Evolutionary conservation across 495 filamentous ascomycete genomes (phyloP).

Genomic region (Neurospora sp.): DNA sequence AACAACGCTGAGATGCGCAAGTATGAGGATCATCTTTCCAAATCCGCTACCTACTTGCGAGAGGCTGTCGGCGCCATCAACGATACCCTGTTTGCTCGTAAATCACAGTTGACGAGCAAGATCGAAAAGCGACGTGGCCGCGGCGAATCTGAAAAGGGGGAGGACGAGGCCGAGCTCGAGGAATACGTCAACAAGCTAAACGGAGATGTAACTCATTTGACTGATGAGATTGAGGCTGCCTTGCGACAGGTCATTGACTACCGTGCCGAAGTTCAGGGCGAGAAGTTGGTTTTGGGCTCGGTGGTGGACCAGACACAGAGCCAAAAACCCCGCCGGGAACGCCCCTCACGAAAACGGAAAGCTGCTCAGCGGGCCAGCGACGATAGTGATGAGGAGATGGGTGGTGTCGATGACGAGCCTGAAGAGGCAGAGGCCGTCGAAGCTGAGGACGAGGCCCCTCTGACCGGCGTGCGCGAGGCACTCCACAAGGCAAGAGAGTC

Average conservation of each 20-base stretch:
- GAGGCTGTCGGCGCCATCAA: constrained; percentile 42
- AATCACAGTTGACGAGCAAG: constrained; percentile 31
- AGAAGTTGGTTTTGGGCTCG: constrained; percentile 25
- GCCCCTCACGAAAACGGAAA: not conserved
- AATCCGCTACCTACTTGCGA: constrained; percentile 25
- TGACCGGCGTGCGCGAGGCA: constrained; percentile 21
- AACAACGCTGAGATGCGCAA: constrained; percentile 20
- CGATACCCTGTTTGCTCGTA: constrained; percentile 37
- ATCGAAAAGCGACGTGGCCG: constrained; percentile 23
- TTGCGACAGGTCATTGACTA: constrained; percentile 36
- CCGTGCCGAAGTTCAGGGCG: constrained; percentile 37
- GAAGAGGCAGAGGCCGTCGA: constrained; percentile 13
- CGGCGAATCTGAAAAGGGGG: constrained; percentile 27
- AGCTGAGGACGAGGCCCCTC: constrained; percentile 7
- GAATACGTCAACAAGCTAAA: constrained; percentile 26
- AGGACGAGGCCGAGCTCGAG: constrained; percentile 29
- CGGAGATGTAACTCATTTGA: constrained; percentile 28
- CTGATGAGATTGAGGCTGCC: constrained; percentile 30
- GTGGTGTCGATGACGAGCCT: constrained; percentile 37
- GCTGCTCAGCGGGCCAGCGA: constrained; percentile 6
- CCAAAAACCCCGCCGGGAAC: constrained; percentile 26
- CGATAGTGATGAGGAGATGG: constrained; percentile 14
- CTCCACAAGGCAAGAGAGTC: constrained; percentile 26
- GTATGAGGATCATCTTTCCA: constrained; percentile 29
- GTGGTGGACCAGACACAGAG: constrained; percentile 39